Conservation (phyloP, 306 rosid genomes). For the Dalbergia cochinchinensis region DNA sequence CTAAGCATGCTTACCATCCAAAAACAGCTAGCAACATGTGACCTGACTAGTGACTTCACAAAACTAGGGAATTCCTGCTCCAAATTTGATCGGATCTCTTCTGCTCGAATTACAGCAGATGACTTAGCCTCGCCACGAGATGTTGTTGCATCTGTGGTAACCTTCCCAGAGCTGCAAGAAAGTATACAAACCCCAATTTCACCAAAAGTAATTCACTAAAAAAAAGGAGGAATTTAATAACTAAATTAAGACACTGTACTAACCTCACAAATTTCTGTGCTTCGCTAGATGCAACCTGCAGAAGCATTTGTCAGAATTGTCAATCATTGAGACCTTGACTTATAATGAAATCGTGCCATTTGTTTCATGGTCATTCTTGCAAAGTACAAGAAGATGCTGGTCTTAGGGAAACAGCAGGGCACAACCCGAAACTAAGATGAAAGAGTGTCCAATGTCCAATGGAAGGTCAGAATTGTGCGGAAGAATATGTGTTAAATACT, state of each 20-base stretch:
- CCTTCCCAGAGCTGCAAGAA: slow-evolving; percentile 61
- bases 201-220: slow-evolving; percentile 26
- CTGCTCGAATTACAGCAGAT: slow-evolving; percentile 79
- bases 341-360: slow-evolving; percentile 4
- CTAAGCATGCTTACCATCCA: slow-evolving; percentile 75
- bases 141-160: slow-evolving; percentile 52
- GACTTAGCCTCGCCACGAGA: slow-evolving; percentile 78
- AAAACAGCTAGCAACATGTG: slow-evolving; percentile 88
- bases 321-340: slow-evolving; percentile 24
- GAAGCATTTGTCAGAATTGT: slow-evolving; percentile 50
- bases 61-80: slow-evolving; percentile 70
- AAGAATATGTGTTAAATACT: background rate
- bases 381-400: background rate
- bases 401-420: background rate
- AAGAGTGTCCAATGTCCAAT: background rate
- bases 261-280: slow-evolving; percentile 64
- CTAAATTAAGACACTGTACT: slow-evolving; percentile 40
- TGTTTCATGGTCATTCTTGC: slow-evolving; percentile 10
- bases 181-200: slow-evolving; percentile 6
- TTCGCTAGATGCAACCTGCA: slow-evolving; percentile 59
- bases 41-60: slow-evolving; percentile 88
- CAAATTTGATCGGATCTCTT: slow-evolving; percentile 65
- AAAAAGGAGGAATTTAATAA: background rate
- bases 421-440: background rate
- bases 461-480: background rate